These are phyloP conservation scores for Lepidopterella palustris DNA, from an alignment of 495 filamentous ascomycete species.

Conservation along the genomic window DNA sequence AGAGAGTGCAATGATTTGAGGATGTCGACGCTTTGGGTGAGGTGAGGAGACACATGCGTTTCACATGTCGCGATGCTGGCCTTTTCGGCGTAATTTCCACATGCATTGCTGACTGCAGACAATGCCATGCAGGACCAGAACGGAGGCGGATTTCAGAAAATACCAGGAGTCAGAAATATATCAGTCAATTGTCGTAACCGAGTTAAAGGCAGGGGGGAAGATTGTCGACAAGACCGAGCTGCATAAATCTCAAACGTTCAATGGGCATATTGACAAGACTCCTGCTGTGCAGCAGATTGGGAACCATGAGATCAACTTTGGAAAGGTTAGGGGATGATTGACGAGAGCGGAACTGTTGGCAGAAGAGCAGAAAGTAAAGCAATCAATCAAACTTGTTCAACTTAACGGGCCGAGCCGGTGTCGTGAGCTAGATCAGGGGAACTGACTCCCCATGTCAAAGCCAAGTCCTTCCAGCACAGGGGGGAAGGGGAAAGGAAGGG, in stretches of 20 bases:
- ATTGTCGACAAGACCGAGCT: not conserved
- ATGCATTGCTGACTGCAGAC: not conserved
- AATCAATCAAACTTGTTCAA: too few species aligned
- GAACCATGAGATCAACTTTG: too few species aligned
- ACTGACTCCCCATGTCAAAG: too few species aligned
- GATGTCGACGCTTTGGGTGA: not conserved
- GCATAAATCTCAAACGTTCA: not conserved
- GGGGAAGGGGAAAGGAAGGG: too few species aligned
- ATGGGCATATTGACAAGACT: constrained; percentile 1
- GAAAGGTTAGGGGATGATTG: too few species aligned
- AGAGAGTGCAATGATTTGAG: not conserved
- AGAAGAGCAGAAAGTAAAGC: too few species aligned
- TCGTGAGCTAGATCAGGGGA: too few species aligned
- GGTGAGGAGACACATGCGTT: too few species aligned
- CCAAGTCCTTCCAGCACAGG: too few species aligned
- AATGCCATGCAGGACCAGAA: not conserved
- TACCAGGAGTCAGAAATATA: not conserved
- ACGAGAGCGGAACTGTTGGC: too few species aligned
- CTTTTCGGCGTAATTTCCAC: not conserved
- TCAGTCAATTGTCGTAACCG: not conserved
- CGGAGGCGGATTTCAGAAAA: not conserved
- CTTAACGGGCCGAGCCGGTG: too few species aligned
- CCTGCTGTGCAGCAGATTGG: too few species aligned
- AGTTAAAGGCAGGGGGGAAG: not conserved
- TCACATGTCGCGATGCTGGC: not conserved